Base-by-base conservation (phyloP, 2,329 filamentous ascomycete genomes). In the Neodidymelliopsis sp. region DNA sequence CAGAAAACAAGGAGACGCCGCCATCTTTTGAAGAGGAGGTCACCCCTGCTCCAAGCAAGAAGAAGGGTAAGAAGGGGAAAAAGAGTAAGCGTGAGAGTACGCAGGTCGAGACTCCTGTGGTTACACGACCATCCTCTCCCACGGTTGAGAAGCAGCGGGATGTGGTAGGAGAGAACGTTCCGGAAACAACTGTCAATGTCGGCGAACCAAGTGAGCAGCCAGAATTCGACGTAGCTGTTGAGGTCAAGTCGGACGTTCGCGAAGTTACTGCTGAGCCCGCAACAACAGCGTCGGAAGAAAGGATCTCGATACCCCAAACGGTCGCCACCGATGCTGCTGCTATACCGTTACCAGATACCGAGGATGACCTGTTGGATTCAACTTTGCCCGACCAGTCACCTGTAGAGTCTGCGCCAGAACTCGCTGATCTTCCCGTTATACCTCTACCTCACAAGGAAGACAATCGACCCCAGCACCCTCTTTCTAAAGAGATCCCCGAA, bases 51-150 rank as follows among this genome's bases (percentile, higher is more conserved):
- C 35, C 56, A 5, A 45, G 44, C 30, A 66, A 62, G 49, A 68
- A 59, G 49, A 67, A 67, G 53, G 44, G 50, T 24, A 69, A 68
- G 39, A 70, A 67, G 37, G 43, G 23, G 3, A 68, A 68, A 54
- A 66, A 65, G 29, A 53, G 53, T 27, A 59, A 64, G 28, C 60
- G 48, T 3, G 61, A 59, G 39, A 65, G 57, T 29, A 45, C 36
- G 4, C 53, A 57, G 29, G 24, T 35, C 10, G 52, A 49, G 20
- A 55, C 53, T 2, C 45, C 49, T 6, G 35, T 56, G 6, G 33
- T 55, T 5, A 50, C 40, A 0, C 41, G 49, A 20, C 45, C 50
- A 3, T 50, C 20, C 16, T 49, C 35, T 10, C 47, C 51, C 20
- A 29, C 34, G 4, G 19, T 33, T 16, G 57, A 60, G 20, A 36